Conservation (phyloP, 306 rosid species). For the Nissolia schottii region DNA sequence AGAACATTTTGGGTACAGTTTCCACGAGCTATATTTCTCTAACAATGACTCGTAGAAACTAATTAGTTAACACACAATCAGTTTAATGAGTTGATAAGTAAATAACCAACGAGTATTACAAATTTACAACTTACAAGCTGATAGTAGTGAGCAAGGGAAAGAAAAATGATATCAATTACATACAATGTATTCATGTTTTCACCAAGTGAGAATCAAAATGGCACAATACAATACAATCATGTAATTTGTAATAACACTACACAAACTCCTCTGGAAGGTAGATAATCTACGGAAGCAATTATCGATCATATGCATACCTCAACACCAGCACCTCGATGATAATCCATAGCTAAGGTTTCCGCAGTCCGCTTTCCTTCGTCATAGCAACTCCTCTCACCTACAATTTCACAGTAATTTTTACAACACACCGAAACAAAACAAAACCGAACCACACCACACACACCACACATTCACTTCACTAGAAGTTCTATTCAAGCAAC, state of each 20-base stretch:
- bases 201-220: background rate
- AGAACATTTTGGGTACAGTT: background rate
- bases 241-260: background rate
- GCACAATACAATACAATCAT: too few relatives aligned
- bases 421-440: background rate
- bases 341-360: slow-evolving; percentile 91
- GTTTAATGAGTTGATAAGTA: background rate
- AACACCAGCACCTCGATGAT: slow-evolving; percentile 96
- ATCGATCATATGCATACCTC: slow-evolving; percentile 50
- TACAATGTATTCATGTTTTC: background rate
- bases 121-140: too few relatives aligned
- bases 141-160: background rate
- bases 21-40: too few relatives aligned
- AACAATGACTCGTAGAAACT: too few relatives aligned
- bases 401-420: background rate
- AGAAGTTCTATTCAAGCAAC: background rate
- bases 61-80: background rate
- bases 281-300: background rate
- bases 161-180: background rate
- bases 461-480: background rate
- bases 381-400: slow-evolving; percentile 96
- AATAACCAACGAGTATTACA: background rate
- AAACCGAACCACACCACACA: background rate
- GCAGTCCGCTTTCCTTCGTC: slow-evolving; percentile 99
- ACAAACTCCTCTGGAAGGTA: background rate